These are phyloP conservation scores for Leccinellum rugosiceps DNA, from an alignment of 768 basidiomycete genomes.

Conservation along the genomic window DNA sequence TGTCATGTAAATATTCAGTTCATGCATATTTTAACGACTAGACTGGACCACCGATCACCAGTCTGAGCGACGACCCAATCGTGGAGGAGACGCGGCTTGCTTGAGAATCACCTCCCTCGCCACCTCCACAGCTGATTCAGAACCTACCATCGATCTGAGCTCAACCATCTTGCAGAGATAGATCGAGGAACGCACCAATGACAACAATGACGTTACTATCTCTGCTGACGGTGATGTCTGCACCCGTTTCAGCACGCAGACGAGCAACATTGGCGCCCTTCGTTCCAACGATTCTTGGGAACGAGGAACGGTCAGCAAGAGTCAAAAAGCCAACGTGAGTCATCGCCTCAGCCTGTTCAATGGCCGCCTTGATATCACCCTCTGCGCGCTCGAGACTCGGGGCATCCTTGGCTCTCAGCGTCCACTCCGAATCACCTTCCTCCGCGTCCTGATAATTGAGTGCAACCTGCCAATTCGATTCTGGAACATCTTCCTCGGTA, in stretches of 20 bases:
- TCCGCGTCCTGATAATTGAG: constrained; percentile 77
- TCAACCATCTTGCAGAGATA: neutral
- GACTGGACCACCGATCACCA: neutral
- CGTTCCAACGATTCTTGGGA: constrained; percentile 90
- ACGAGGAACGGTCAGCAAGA: constrained; percentile 73
- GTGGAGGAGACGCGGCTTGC: constrained; percentile 40
- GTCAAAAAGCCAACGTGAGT: constrained; percentile 84
- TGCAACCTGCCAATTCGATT: constrained; percentile 71
- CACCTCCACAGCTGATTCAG: constrained; percentile 61
- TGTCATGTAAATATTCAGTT: constrained; percentile 24
- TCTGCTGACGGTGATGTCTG: constrained; percentile 88
- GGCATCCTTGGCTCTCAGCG: constrained; percentile 76
- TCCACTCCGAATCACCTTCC: constrained; percentile 85
- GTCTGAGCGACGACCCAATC: constrained; percentile 19
- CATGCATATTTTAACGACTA: neutral
- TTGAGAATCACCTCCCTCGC: constrained; percentile 77
- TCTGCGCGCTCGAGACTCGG: constrained; percentile 75
- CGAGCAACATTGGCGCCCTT: constrained; percentile 91
- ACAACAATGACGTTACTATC: constrained; percentile 87
- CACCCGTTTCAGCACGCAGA: constrained; percentile 83
- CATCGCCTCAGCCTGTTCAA: constrained; percentile 68
- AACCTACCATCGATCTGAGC: constrained; percentile 42
- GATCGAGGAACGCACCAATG: constrained; percentile 51
- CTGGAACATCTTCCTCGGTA: constrained; percentile 40
- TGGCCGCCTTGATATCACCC: constrained; percentile 60